These are phyloP conservation scores for Psilocybe cyanescens DNA, from an alignment of 768 basidiomycete species.

Conservation along the genomic window DNA sequence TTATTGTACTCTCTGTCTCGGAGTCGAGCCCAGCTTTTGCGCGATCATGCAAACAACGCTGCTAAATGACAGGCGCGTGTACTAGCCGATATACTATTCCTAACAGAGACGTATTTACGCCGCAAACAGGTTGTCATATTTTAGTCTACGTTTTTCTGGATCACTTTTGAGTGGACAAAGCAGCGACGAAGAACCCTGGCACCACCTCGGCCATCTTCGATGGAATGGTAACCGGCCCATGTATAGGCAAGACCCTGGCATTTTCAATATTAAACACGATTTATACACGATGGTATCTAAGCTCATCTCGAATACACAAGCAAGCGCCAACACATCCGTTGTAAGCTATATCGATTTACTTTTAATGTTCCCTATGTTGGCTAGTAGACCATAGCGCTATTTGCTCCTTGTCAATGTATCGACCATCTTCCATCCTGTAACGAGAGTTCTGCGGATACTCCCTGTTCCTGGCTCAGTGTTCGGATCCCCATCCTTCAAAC, in stretches of 20 bases:
- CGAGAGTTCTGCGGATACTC: slow-evolving; percentile 37
- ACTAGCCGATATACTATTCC: slow-evolving; percentile 21
- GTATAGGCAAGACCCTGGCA: too few species aligned
- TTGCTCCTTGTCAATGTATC: slow-evolving; percentile 28
- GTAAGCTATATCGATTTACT: not conserved
- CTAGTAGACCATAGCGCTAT: not conserved
- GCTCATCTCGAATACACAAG: not conserved
- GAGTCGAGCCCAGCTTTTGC: slow-evolving; percentile 18
- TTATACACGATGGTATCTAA: not conserved
- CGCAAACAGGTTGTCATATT: not conserved
- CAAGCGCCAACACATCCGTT: not conserved
- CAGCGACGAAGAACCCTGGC: too few species aligned
- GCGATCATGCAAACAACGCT: not conserved
- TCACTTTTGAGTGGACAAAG: too few species aligned
- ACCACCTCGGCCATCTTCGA: too few species aligned
- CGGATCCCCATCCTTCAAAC: slow-evolving; percentile 3
- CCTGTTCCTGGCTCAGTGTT: slow-evolving; percentile 27
- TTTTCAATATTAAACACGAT: too few species aligned
- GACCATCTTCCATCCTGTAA: slow-evolving; percentile 43
- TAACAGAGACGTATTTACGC: slow-evolving; percentile 2
- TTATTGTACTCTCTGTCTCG: slow-evolving; percentile 11
- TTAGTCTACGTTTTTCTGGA: too few species aligned
- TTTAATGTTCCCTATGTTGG: too few species aligned
- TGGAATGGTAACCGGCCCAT: too few species aligned
- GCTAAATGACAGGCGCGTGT: slow-evolving; percentile 21